phyloP scores from a whole-genome alignment of 139 green algal species.

The Mychonastes homosphaera region DNA sequence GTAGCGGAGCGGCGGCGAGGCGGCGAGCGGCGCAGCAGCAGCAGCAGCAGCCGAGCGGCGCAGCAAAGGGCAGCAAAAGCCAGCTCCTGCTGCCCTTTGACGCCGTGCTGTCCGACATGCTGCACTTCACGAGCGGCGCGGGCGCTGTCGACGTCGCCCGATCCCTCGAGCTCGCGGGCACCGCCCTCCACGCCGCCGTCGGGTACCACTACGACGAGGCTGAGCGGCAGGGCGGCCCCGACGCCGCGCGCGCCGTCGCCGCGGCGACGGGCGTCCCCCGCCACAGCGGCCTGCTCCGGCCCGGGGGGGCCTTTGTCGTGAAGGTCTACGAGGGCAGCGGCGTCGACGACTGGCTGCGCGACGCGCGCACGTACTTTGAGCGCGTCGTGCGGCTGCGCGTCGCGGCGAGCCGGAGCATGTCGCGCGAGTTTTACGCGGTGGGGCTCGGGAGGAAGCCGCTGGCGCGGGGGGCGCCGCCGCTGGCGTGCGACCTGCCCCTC shows the following conservation, averaged over 20 bases:
- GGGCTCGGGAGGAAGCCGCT: slow-evolving; percentile 33
- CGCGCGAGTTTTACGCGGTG: slow-evolving; percentile 43
- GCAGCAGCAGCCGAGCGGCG: too few species aligned
- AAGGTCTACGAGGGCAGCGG: slow-evolving; percentile 50
- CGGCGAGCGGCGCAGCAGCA: too few species aligned
- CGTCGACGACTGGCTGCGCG: background rate
- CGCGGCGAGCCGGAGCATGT: slow-evolving; percentile 32
- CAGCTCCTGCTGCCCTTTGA: slow-evolving; percentile 48
- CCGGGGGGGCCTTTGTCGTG: slow-evolving; percentile 45
- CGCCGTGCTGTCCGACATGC: slow-evolving; percentile 71
- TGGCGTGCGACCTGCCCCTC: too few species aligned
- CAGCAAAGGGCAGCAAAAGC: too few species aligned
- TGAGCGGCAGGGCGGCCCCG: background rate
- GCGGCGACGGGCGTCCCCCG: background rate
- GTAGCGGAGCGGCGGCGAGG: too few species aligned
- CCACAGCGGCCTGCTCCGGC: slow-evolving; percentile 7
- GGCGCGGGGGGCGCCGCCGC: too few species aligned
- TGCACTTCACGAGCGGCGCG: slow-evolving; percentile 51
- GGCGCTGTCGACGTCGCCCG: slow-evolving; percentile 46
- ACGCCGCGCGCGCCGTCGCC: background rate
- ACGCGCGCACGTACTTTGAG: background rate
- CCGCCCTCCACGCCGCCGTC: slow-evolving; percentile 58
- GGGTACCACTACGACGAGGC: slow-evolving; percentile 38
- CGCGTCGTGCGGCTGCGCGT: slow-evolving; percentile 31
- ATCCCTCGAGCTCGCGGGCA: slow-evolving; percentile 62